Base-by-base conservation (phyloP, 805 yeast species). In the Zygotorulaspora florentina region DNA sequence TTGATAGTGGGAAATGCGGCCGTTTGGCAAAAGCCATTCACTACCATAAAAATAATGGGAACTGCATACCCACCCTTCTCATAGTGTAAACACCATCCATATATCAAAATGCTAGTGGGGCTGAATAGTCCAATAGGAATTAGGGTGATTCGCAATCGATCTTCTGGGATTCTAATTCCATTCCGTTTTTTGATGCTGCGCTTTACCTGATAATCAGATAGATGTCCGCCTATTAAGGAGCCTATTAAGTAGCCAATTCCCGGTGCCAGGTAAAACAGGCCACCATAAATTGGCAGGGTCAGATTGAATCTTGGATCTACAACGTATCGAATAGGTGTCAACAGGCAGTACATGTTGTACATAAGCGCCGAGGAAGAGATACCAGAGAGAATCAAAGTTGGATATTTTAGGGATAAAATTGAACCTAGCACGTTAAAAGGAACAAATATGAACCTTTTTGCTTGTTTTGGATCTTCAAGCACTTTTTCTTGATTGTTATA, bases 261-360 rank as follows among this genome's bases (percentile, higher is more conserved):
- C 0, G 83, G 82, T 3, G 83, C 74, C 3, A 79, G 57, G 52
- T 79, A 79, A 53, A 79, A 78, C 16, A 79, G 58, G 0, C 80
- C 73, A 34, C 80, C 76, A 46, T 68, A 69, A 1, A 79, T 55
- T 0, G 84, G 83, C 15, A 69, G 54, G 0, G 65, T 66, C 26
- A 79, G 59, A 35, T 72, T 54, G 62, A 78, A 79, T 45, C 83
- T 56, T 3, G 83, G 83, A 53, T 77, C 77, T 43, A 79, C 70
- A 8, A 79, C 79, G 36, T 72, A 69, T 51, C 82, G 59, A 35
- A 79, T 77, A 1, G 84, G 84, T 0, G 83, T 79, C 42, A 77
- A 58, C 15, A 77, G 52, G 3, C 70, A 58, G 54, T 73, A 77
- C 83, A 78, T 77, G 50, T 71, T 73, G 64, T 70, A 79, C 28